Base-by-base conservation (phyloP, 2,329 filamentous ascomycete species). In the Fusarium tjaetaba region DNA sequence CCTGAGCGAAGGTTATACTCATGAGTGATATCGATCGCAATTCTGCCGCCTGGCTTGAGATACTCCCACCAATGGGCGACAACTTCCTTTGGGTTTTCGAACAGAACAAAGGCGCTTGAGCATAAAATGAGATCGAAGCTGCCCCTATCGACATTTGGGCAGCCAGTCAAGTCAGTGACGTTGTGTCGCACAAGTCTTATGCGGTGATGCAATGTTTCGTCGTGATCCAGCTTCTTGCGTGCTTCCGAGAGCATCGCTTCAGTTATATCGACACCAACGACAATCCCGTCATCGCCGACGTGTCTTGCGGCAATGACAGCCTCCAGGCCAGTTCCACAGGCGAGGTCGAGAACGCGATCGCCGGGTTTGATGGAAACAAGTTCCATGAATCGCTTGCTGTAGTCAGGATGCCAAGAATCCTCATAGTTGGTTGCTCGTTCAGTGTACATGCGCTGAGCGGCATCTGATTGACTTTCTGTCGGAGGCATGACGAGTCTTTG, bases 301-400 rank as follows among this genome's bases (percentile, higher is more conserved):
- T 36, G 43, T 5, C 77, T 73, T 4, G 79, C 79, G n/a, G 79
- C 78, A 22, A 78, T 71, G 57, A 79, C 77, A 13, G 76, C 72
- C 26, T 81, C 80, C 7, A 82, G 71, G 10, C 80, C 81, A 16
- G 81, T 82, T n/a, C 81, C 81, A 65, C 81, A 82, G 36, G 76
- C 79, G n/a, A 81, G 77, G 38, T 76, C 71, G 7, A 82, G 78
- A 30, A 82, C 67, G 28, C 65, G 72, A 43, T 81, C 66, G n/a
- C 79, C 77, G 1, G 74, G 52, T 20, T 66, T 61, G 22, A 81
- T 48, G 11, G 76, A 66, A 7, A 75, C 72, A 18, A 80, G 34
- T 11, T 71, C 63, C 67, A 81, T 77, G 65, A 83, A 79, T 16
- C 80, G 75, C 30, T 60, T 68, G n/a, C 77, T 79, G 58, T 79